A percentile compares a stretch with the other conserved stretches of the same genome.
phyloP scores from a whole-genome alignment of 768 basidiomycete genomes.

The Nidularia pulvinata region DNA sequence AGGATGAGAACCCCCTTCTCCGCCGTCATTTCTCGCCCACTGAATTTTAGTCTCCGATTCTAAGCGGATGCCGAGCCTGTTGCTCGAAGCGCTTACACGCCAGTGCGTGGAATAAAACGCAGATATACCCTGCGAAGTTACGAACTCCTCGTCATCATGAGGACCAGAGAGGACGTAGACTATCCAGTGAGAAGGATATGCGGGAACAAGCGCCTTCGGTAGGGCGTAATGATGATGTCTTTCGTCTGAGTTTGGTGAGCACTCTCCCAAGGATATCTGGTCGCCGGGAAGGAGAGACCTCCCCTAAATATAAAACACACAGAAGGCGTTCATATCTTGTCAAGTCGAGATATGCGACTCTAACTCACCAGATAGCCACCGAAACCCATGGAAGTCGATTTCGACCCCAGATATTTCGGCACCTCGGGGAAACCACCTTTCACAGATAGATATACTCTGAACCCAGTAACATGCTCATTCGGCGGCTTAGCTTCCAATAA shows the following conservation, averaged over 20 bases:
- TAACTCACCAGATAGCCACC: constrained; percentile 54
- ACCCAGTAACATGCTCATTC: constrained; percentile 29
- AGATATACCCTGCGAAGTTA: constrained; percentile 44
- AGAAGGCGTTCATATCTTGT: not conserved
- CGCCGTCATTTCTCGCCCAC: constrained; percentile 58
- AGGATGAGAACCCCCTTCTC: constrained; percentile 69
- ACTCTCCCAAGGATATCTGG: constrained; percentile 37
- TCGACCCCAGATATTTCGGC: constrained; percentile 58
- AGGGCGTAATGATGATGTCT: constrained; percentile 4
- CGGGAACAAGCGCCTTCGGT: constrained; percentile 31
- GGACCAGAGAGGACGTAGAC: constrained; percentile 62
- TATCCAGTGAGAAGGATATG: constrained; percentile 47
- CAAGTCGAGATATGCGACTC: not conserved
- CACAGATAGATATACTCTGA: constrained; percentile 55
- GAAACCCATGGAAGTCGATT: constrained; percentile 62
- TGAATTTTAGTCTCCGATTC: constrained; percentile 37
- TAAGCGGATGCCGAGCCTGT: constrained; percentile 65
- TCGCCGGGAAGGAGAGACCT: constrained; percentile 52
- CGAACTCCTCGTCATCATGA: constrained; percentile 57
- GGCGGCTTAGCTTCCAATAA: constrained; percentile 28
- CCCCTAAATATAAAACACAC: constrained; percentile 31
- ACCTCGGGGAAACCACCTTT: constrained; percentile 61
- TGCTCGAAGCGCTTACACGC: constrained; percentile 56
- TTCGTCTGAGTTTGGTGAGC: constrained; percentile 17
- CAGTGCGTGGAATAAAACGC: constrained; percentile 53